A percentile compares a stretch with the other conserved stretches of the same genome.
Evolutionary conservation across 495 filamentous ascomycete genomes (phyloP).

Genomic region (Neurospora tetraspora): DNA sequence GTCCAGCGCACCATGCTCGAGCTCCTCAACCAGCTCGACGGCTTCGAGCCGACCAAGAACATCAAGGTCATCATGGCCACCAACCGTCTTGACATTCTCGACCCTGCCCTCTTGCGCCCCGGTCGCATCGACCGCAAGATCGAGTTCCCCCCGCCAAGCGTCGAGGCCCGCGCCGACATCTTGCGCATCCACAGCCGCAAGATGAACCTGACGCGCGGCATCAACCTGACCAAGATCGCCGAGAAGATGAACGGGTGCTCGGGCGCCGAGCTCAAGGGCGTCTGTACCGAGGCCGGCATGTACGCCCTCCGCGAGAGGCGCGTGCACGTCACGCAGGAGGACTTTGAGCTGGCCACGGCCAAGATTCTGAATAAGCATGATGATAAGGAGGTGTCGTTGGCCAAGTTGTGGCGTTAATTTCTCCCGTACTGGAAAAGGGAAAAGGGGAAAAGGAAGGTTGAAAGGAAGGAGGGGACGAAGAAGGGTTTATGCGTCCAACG

Average conservation of each 20-base stretch:
- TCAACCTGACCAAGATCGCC: slow-evolving; percentile 96
- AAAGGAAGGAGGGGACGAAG: too few relatives aligned
- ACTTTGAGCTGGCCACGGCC: slow-evolving; percentile 96
- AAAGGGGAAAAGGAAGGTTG: background rate
- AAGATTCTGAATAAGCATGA: slow-evolving; percentile 99
- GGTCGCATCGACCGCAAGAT: slow-evolving; percentile 99
- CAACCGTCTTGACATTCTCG: slow-evolving; percentile 93
- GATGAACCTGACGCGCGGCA: slow-evolving; percentile 97
- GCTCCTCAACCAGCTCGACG: slow-evolving; percentile 94
- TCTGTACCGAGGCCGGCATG: slow-evolving; percentile 97
- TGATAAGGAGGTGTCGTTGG: slow-evolving; percentile 69
- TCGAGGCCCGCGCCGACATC: slow-evolving; percentile 96
- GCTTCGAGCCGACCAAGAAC: slow-evolving; percentile 99
- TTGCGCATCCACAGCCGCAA: slow-evolving; percentile 90
- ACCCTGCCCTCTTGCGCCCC: slow-evolving; percentile 86
- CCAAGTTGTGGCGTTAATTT: slow-evolving; percentile 27
- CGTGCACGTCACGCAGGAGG: slow-evolving; percentile 97
- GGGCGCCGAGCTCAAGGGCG: slow-evolving; percentile 92
- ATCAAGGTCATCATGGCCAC: slow-evolving; percentile 99
- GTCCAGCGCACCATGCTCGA: slow-evolving; percentile 99
- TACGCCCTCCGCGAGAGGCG: slow-evolving; percentile 89
- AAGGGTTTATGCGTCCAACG: background rate
- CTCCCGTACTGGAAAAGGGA: background rate
- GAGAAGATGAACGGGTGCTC: slow-evolving; percentile 99
- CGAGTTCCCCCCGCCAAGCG: slow-evolving; percentile 95